A percentile compares a stretch with the other conserved stretches of the same genome.
Conservation (phyloP, 2,329 filamentous ascomycete genomes). For the Colletotrichum sublineola region DNA sequence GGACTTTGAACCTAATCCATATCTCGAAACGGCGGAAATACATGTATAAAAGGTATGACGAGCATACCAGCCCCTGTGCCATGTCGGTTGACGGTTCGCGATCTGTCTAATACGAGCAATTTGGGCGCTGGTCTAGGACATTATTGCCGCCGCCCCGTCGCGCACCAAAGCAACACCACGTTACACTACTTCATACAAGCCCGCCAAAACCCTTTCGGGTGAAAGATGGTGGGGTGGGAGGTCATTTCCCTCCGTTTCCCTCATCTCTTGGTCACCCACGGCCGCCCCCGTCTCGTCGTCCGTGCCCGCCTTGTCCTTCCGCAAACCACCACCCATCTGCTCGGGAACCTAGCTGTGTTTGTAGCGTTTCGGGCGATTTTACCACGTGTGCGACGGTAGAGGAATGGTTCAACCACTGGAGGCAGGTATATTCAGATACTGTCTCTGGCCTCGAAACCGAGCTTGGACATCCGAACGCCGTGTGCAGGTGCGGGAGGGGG, state of each 20-base stretch:
- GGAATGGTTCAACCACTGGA: background rate
- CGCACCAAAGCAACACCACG: constrained; percentile 22
- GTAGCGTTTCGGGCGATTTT: background rate
- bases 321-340: constrained; percentile 3
- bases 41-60: background rate
- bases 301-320: constrained; percentile 10
- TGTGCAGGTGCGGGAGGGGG: constrained; percentile 19
- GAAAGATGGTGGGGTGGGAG: constrained; percentile 24
- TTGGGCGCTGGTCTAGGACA: constrained; percentile 13
- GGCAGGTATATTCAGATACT: background rate
- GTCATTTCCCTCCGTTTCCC: constrained; percentile 33
- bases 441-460: background rate
- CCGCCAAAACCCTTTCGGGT: constrained; percentile 11
- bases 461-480: constrained; percentile 24
- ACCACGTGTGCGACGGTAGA: constrained; percentile 13
- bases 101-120: background rate
- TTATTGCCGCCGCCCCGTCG: constrained; percentile 16
- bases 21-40: background rate
- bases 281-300: constrained; percentile 8
- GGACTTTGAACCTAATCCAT: background rate
- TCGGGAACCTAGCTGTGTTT: background rate
- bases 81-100: background rate
- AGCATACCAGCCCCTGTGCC: background rate
- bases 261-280: constrained; percentile 21
- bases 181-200: constrained; percentile 20